Evolutionary conservation across 2,329 filamentous ascomycete species (phyloP), one percentile per base, ranked within the genome.

Genomic region (Diaporthe helianthi): DNA sequence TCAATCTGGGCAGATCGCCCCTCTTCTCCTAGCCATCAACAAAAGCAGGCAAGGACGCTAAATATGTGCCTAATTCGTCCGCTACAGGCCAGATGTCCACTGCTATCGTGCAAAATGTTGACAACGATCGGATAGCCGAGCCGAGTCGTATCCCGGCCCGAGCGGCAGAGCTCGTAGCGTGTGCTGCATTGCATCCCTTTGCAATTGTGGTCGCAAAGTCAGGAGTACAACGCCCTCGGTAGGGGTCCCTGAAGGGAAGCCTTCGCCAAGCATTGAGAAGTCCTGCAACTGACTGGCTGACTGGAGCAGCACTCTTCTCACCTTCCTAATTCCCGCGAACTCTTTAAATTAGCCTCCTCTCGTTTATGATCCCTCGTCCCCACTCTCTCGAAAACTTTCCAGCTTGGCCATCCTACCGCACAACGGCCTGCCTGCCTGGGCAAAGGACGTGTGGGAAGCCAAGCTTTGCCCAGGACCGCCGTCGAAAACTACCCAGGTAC

Each of bases 381-480:
- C 44, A 49, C 44, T 49, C 36, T 26, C 44, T 49, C 44, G 29
- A 63, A 29, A 24, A 29, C 58, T 49, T 49, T 36, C 58, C 44
- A 61, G 41, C 26, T 22, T 31, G 58, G 36, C 54, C 22, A 60
- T 29, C 29, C 22, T n/a, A 41, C 36, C 24, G 54, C 54, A 60
- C 22, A 29, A 44, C 54, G 38, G 38, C 58, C 58, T 63, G 58
- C 58, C 58, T 46, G 58, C 29, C 41, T 49, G 22, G 58, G 58
- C 58, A 63, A 58, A n/a, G 47, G 17, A 36, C 36, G 36, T 15
- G 41, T 58, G 41, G 38, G 9, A 66, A 46, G 52, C n/a, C 64
- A 49, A 67, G 64, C 29, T 67, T 49, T 55, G 52, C 64, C 64
- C 64, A 67, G 64, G 52, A 46, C 29, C 52, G 65, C 65, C 65